phyloP scores from a whole-genome alignment of 225 moss, liverwort and hornwort genomes.

The Bryoerythrophyllum caledonicum region DNA sequence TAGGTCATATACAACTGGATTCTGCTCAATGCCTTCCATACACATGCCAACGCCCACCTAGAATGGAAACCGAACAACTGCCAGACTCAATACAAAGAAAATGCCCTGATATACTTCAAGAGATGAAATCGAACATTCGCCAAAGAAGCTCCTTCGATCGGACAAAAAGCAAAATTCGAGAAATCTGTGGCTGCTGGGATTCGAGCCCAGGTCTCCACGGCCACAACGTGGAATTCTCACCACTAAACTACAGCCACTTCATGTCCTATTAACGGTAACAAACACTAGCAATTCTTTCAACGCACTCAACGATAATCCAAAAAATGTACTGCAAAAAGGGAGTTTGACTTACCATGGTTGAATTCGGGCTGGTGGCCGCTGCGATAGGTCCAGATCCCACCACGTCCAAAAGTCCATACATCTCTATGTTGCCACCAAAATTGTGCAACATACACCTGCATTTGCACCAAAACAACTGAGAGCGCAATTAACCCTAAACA shows the following conservation, averaged over 20 bases:
- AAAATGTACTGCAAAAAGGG: neutral
- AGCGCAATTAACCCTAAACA: neutral
- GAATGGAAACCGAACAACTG: constrained; percentile 13
- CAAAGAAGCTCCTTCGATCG: neutral
- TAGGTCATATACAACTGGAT: constrained; percentile 91
- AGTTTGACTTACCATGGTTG: constrained; percentile 62
- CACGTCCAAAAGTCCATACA: constrained; percentile 83
- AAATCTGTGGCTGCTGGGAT: constrained; percentile 64
- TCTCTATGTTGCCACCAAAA: constrained; percentile 90
- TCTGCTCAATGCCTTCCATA: constrained; percentile 98
- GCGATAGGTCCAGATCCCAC: constrained; percentile 73
- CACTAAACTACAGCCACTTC: constrained; percentile 86
- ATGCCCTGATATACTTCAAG: neutral
- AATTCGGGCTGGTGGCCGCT: constrained; percentile 70
- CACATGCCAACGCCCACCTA: constrained; percentile 95
- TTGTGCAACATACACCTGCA: constrained; percentile 96
- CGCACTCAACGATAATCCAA: rapidly evolving
- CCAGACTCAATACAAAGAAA: constrained; percentile 14
- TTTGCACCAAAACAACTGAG: constrained; percentile 13
- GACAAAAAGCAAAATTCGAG: rapidly evolving
- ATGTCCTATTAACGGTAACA: rapidly evolving
- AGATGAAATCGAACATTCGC: neutral
- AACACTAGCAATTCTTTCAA: neutral
- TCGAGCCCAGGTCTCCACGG: constrained; percentile 88
- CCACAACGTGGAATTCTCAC: constrained; percentile 91